Conservation (phyloP, 805 yeast species). For the Candida krabiensis region DNA sequence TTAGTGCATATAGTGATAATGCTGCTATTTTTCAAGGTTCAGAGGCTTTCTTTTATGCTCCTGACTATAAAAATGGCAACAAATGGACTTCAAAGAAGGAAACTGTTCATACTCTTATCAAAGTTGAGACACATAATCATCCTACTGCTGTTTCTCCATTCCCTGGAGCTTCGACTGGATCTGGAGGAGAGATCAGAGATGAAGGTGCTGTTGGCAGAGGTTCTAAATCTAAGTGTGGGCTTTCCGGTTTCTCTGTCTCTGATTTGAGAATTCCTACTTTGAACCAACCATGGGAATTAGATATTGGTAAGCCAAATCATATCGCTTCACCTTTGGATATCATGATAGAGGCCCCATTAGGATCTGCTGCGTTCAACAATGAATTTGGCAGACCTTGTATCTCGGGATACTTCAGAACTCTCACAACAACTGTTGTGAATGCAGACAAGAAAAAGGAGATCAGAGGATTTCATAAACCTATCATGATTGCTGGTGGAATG, state of each 20-base stretch:
- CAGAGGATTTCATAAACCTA: constrained; percentile 98
- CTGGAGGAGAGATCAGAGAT: constrained; percentile 99
- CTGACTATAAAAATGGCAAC: constrained; percentile 62
- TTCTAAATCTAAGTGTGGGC: constrained; percentile 94
- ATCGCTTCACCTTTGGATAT: constrained; percentile 92
- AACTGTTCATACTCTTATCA: constrained; percentile 82
- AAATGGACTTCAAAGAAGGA: constrained; percentile 77
- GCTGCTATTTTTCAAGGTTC: constrained; percentile 94
- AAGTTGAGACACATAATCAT: constrained; percentile 98
- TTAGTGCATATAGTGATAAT: constrained; percentile 94
- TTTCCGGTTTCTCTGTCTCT: constrained; percentile 88
- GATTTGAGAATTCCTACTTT: constrained; percentile 84
- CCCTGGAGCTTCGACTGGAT: constrained; percentile 99
- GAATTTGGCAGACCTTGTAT: constrained; percentile 99
- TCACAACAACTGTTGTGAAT: constrained; percentile 74
- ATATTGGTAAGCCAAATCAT: constrained; percentile 87
- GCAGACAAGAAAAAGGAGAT: constrained; percentile 64
- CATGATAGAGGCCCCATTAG: constrained; percentile 96
- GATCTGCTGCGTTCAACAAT: constrained; percentile 97
- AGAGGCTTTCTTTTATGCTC: constrained; percentile 74
- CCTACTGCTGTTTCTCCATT: constrained; percentile 99
- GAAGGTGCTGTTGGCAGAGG: constrained; percentile 99
- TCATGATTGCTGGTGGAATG: constrained; percentile 99
- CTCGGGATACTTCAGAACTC: constrained; percentile 93
- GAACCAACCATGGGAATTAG: constrained; percentile 93